Conservation (phyloP, 371 early-diverging fungal species). For the Apophysomyces elegans region DNA sequence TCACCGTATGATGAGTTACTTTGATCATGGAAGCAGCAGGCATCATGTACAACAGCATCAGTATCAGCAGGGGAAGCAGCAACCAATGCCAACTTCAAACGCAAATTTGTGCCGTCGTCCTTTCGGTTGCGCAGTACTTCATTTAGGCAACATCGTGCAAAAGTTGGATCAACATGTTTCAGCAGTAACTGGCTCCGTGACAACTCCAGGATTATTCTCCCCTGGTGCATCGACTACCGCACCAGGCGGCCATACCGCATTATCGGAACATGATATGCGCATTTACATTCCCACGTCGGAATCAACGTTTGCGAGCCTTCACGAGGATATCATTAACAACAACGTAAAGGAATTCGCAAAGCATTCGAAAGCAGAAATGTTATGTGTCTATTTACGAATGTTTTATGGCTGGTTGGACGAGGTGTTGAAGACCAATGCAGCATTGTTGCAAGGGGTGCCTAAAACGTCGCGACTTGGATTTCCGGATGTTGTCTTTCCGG, state of each 20-base stretch:
- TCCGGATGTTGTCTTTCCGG: constrained; percentile 70
- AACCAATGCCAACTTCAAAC: neutral
- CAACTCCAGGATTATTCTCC: constrained; percentile 13
- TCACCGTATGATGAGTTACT: constrained; percentile 21
- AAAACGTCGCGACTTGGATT: constrained; percentile 65
- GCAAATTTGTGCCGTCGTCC: constrained; percentile 54
- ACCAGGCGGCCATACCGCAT: constrained; percentile 1
- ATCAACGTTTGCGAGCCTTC: constrained; percentile 54
- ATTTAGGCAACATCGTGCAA: constrained; percentile 49
- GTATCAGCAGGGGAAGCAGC: constrained; percentile 15
- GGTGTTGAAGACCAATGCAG: constrained; percentile 53
- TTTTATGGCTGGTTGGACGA: constrained; percentile 55
- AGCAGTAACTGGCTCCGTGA: constrained; percentile 7
- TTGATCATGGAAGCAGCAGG: constrained; percentile 12
- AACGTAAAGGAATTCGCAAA: constrained; percentile 54
- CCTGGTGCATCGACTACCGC: constrained; percentile 7
- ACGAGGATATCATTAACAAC: constrained; percentile 64
- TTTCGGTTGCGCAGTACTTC: constrained; percentile 69
- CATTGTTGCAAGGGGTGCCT: constrained; percentile 50
- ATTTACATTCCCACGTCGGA: constrained; percentile 63
- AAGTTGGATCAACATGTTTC: constrained; percentile 17
- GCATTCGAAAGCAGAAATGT: constrained; percentile 54
- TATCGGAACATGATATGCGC: constrained; percentile 55
- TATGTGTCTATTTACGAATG: constrained; percentile 57
- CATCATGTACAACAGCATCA: constrained; percentile 18